phyloP scores from a whole-genome alignment of 2,329 filamentous ascomycete genomes.

The Colletotrichum scovillei region DNA sequence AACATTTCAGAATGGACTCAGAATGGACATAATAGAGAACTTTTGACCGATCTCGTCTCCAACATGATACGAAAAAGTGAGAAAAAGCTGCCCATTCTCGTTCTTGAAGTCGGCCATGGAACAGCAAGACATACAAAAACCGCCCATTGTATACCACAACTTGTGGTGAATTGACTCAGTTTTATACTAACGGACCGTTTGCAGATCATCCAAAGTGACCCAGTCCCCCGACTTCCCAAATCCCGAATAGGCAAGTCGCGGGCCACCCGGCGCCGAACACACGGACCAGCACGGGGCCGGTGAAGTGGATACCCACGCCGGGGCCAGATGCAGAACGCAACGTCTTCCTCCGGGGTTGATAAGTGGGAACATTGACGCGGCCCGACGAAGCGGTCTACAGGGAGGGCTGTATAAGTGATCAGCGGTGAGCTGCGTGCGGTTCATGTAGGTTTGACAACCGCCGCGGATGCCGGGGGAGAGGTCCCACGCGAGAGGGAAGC shows the following conservation, averaged over 20 bases:
- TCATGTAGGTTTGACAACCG: conserved; percentile 3
- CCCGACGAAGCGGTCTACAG: neutral
- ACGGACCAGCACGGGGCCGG: conserved; percentile 12
- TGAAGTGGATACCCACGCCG: neutral
- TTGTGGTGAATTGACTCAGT: neutral
- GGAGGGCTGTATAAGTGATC: neutral
- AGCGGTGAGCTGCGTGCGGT: neutral
- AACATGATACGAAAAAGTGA: too few species aligned
- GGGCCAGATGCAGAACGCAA: neutral
- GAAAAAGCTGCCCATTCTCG: too few species aligned
- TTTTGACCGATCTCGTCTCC: neutral
- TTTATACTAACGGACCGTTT: neutral
- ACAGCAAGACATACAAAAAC: neutral
- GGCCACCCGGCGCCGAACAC: conserved; percentile 6
- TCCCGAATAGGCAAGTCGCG: conserved; percentile 27
- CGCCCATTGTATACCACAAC: neutral
- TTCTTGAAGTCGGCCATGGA: too few species aligned
- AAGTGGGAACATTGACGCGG: neutral
- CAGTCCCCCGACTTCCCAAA: neutral
- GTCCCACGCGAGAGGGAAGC: neutral
- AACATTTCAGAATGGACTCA: neutral
- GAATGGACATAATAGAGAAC: conserved; percentile 8
- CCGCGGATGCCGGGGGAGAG: neutral
- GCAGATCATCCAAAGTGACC: neutral
- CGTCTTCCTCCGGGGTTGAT: neutral